phyloP scores from a whole-genome alignment of 345 rosid species.

The Limnanthes douglasii region DNA sequence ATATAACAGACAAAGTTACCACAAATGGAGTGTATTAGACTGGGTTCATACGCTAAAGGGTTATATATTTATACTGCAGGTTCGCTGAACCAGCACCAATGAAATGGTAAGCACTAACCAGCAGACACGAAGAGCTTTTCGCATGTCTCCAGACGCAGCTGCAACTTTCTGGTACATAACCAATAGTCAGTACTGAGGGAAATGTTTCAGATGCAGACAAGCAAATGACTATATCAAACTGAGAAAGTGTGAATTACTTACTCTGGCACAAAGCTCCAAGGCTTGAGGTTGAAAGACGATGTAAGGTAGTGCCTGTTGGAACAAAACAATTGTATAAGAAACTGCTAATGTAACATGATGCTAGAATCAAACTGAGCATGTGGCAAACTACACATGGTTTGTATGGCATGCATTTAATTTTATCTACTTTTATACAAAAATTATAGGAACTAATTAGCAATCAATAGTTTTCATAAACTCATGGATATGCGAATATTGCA shows the following conservation, averaged over 20 bases:
- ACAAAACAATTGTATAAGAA: not conserved
- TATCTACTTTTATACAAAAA: too few species aligned
- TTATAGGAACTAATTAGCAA: too few species aligned
- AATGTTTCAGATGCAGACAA: not conserved
- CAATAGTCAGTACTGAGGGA: conserved; percentile 8
- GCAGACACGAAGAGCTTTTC: conserved; percentile 82
- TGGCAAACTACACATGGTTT: too few species aligned
- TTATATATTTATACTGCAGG: too few species aligned
- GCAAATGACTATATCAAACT: too few species aligned
- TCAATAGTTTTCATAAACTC: too few species aligned
- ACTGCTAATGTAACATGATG: too few species aligned
- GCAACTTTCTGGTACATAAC: conserved; percentile 59
- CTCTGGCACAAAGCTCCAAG: conserved; percentile 91
- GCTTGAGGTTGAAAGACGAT: conserved; percentile 62
- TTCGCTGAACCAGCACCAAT: too few species aligned
- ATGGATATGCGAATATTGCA: too few species aligned
- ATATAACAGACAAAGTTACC: conserved; percentile 10
- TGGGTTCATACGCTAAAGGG: not conserved
- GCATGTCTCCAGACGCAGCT: conserved; percentile 93
- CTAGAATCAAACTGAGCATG: too few species aligned
- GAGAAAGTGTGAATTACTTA: too few species aligned
- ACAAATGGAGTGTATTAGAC: not conserved
- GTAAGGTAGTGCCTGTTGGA: conserved; percentile 43
- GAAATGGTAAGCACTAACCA: conserved; percentile 38
- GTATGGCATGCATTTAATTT: too few species aligned